phyloP scores from a whole-genome alignment of 1,284 basidiomycete species.

The Fomitopsis palustris region DNA sequence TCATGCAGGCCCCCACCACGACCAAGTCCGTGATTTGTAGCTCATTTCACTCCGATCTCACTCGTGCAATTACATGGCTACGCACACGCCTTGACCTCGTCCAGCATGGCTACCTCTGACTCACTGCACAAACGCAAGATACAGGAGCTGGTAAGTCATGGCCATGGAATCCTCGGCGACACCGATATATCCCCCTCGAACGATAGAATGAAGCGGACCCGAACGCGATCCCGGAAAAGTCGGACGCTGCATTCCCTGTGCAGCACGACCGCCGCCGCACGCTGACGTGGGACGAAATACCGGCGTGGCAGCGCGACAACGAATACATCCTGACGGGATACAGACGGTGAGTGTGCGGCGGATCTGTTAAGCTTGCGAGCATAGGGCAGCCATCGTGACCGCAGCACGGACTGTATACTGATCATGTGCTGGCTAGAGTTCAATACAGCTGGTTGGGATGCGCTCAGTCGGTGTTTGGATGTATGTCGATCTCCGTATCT shows the following conservation, averaged over 20 bases:
- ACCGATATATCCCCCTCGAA: neutral
- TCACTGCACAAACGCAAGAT: neutral
- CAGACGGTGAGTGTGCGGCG: conserved; percentile 51
- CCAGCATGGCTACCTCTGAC: neutral
- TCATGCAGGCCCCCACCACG: too few species aligned
- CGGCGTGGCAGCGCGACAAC: conserved; percentile 73
- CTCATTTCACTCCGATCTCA: too few species aligned
- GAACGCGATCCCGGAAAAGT: neutral
- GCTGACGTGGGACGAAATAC: conserved; percentile 59
- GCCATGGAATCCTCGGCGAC: neutral
- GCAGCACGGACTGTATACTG: neutral
- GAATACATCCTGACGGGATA: conserved; percentile 75
- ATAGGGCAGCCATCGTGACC: neutral
- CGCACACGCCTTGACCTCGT: neutral
- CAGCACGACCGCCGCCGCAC: conserved; percentile 28
- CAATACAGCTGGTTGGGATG: conserved; percentile 66
- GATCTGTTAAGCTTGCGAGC: neutral
- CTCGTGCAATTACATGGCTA: neutral
- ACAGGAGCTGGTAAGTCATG: neutral
- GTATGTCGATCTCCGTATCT: conserved; percentile 42
- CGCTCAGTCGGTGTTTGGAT: conserved; percentile 65
- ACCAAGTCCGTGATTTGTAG: too few species aligned
- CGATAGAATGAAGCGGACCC: conserved; percentile 1
- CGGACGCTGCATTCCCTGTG: neutral
- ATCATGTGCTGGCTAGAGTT: conserved; percentile 35